Base-by-base conservation (phyloP, 305 asterid genomes). In the Fraxinus ornus region DNA sequence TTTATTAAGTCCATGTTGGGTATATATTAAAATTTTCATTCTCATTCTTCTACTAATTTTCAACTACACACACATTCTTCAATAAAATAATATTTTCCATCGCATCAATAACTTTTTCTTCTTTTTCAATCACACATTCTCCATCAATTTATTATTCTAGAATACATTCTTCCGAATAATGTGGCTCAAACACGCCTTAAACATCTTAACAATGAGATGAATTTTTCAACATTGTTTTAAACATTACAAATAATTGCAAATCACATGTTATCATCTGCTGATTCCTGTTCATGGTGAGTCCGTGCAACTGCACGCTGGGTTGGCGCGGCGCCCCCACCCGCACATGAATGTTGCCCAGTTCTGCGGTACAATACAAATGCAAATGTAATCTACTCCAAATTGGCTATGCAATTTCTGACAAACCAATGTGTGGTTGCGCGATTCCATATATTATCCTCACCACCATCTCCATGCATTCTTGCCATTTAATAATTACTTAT, bases 331-430 rank as follows among this genome's bases (percentile, higher is more conserved):
- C 72, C 72, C 32, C 30, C 72, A 64, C 57, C 6, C 57, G 55
- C 78, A 75, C 78, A 75, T 75, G 78, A 75, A 7, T 75, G 55
- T 19, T 75, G 28, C 55, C 17, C 78, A 36, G 60, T 41, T 9
- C 30, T 9, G 72, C 1, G 13, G 78, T 75, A 19, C 78, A 75
- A 32, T 19, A 21, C 78, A 75, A 75, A 71, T 35, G 74, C 78
- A 55, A 1, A 55, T 55, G 64, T 55, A 55, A 55, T 55, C 64
- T n/a, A 70, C 78, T 80, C 78, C 83, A 71, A 80, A 70, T 41
- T 17, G 78, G 78, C 78, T 70, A 80, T 47, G 78, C 78, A 80
- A 70, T 71, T 80, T 80, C 83, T 80, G 83, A 80, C 83, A 71
- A 33, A 22, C 83, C 75, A 80, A 21, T 72, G 78, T 44, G 55